A percentile compares a stretch with the other conserved stretches of the same genome.
Conservation (phyloP, 2,329 filamentous ascomycete genomes). For the Cladosporium oxysporum region DNA sequence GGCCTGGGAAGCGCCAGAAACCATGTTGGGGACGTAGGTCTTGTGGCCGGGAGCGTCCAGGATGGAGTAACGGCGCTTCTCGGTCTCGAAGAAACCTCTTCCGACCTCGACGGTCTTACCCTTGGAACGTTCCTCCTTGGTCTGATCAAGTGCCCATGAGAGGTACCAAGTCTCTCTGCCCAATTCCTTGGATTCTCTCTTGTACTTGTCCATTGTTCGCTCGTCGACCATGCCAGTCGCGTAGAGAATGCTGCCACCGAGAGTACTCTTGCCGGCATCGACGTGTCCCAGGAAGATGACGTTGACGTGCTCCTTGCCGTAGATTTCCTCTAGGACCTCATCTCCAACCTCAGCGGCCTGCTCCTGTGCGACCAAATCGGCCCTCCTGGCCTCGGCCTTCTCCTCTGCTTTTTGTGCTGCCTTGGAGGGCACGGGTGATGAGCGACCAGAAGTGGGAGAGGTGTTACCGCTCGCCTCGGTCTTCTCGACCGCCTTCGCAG, state of each 20-base stretch:
- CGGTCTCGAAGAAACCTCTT: slow-evolving; percentile 93
- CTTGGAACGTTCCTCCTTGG: slow-evolving; percentile 92
- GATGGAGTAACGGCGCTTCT: slow-evolving; percentile 94
- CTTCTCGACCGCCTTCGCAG: slow-evolving; percentile 89
- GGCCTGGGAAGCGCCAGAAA: slow-evolving; percentile 73
- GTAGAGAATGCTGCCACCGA: slow-evolving; percentile 91
- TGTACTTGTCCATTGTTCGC: slow-evolving; percentile 97
- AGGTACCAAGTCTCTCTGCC: slow-evolving; percentile 98
- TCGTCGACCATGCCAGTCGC: slow-evolving; percentile 99
- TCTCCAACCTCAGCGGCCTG: slow-evolving; percentile 78
- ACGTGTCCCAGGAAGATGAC: slow-evolving; percentile 98
- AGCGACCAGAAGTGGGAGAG: slow-evolving; percentile 81
- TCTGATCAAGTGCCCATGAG: slow-evolving; percentile 96
- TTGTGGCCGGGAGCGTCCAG: slow-evolving; percentile 97
- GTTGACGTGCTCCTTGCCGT: slow-evolving; percentile 91
- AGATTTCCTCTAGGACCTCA: slow-evolving; percentile 88
- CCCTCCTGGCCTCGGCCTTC: slow-evolving; percentile 63
- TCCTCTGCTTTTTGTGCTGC: slow-evolving; percentile 57
- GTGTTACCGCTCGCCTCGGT: slow-evolving; percentile 65
- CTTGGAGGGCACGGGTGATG: slow-evolving; percentile 63
- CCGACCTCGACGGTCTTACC: slow-evolving; percentile 98
- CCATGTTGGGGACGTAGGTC: slow-evolving; percentile 98
- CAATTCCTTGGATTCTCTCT: slow-evolving; percentile 91
- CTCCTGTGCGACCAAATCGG: slow-evolving; percentile 81
- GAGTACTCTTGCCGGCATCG: slow-evolving; percentile 94